These are phyloP conservation scores for Nicotiana undulata DNA, from an alignment of 257 asterid genomes.

Conservation along the genomic window DNA sequence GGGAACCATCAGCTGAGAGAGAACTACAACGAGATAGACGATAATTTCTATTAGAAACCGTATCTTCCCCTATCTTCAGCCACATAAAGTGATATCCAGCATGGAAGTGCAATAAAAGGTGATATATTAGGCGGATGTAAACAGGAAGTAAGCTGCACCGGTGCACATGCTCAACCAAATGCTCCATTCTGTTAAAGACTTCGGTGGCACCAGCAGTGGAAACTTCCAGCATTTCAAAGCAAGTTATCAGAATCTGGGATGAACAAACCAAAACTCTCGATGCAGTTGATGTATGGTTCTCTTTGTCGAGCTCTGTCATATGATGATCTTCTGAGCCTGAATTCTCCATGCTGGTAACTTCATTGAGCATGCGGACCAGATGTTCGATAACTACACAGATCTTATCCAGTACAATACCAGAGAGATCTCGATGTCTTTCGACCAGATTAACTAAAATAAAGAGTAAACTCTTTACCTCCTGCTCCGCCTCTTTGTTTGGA, in stretches of 20 bases:
- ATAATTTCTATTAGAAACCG: conserved; percentile 8
- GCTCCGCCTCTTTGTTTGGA: conserved; percentile 29
- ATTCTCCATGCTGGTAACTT: conserved; percentile 18
- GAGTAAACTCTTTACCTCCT: conserved; percentile 55
- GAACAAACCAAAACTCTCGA: conserved; percentile 38
- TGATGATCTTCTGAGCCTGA: conserved; percentile 16
- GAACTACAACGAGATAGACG: conserved; percentile 18
- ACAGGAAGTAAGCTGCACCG: conserved; percentile 27
- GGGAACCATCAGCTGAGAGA: conserved; percentile 19
- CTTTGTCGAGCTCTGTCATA: conserved; percentile 17
- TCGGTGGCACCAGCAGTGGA: conserved; percentile 26
- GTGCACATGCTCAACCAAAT: conserved; percentile 38
- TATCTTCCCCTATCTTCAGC: conserved; percentile 20
- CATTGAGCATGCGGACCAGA: conserved; percentile 29
- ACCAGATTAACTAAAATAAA: conserved; percentile 37
- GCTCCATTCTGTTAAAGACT: conserved; percentile 37
- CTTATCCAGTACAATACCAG: conserved; percentile 42
- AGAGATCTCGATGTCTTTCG: conserved; percentile 36
- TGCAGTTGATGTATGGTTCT: conserved; percentile 7
- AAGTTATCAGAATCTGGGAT: conserved; percentile 38
- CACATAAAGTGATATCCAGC: conserved; percentile 21
- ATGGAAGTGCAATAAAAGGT: conserved; percentile 41
- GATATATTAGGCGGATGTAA: conserved; percentile 29
- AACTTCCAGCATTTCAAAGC: conserved; percentile 41
- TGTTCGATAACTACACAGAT: conserved; percentile 35